Base-by-base conservation (phyloP, 495 filamentous ascomycete species). In the Pyrenula aspistea region DNA sequence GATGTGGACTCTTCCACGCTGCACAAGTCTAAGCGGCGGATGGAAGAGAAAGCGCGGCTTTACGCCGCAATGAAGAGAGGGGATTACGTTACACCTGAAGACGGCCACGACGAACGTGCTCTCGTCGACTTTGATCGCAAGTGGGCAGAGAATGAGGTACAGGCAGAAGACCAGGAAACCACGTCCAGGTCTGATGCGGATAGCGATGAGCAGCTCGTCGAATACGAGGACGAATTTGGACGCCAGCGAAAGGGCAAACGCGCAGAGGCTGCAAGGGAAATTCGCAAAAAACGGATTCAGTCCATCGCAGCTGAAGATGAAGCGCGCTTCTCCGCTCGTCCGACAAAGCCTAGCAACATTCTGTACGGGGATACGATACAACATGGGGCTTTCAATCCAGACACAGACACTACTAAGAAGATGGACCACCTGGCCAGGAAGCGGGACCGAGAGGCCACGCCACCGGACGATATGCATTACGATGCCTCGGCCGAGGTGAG, bases 61-160 rank as follows among this genome's bases (percentile, higher is more conserved):
- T 98, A 98, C 69, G 80, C 84, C 0, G 81, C 85, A 51, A 82
- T 98, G 84, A 91, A 92, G 68, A 73, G 84, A 56, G 87, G 79
- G 57, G 89, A 81, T 58, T 82, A 72, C 70, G 78, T 76, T 54
- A 70, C 68, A 3, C 64, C 67, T 0, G 68, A 48, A 0, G 63
- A 61, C 8, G 66, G 65, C 53, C 64, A 66, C 48, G 73, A 68
- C 1, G 63, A 63, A 1, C 65, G 78, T 62, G 80, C 69, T 10
- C 71, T 92, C 21, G 84, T 98, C 0, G 93, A 98, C 72, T 98
- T 97, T 65, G 91, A 96, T 69, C 75, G 83, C 49, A 98, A 97
- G 69, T 96, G 92, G 89, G 89, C 84, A 0, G 88, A 94, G 61
- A 67, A 70, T 47, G 66, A 82, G 50, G 73, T 10, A 74, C 74